Conservation (phyloP, 805 yeast genomes). For the Cyberlindnera lachancei region DNA sequence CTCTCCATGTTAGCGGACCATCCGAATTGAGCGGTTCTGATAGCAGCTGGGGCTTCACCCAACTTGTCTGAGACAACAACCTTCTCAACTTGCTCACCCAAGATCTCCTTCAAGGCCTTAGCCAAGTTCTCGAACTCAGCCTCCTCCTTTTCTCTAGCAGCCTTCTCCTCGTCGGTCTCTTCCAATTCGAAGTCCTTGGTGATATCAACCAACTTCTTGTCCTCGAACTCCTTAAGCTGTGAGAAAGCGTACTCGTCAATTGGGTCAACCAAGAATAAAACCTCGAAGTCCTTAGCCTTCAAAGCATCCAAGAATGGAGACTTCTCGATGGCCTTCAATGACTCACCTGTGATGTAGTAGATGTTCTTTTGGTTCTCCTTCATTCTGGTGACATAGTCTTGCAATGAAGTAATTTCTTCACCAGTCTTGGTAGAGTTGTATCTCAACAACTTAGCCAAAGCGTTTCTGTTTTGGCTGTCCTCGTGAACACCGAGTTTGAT, state of each 20-base stretch:
- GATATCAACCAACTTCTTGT: slow-evolving; percentile 97
- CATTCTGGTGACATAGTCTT: slow-evolving; percentile 99
- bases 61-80: slow-evolving; percentile 97
- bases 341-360: slow-evolving; percentile 99
- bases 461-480: slow-evolving; percentile 94
- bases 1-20: slow-evolving; percentile 99
- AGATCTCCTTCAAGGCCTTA: slow-evolving; percentile 90
- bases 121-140: slow-evolving; percentile 91
- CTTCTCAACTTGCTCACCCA: slow-evolving; percentile 98
- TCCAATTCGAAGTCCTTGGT: slow-evolving; percentile 98
- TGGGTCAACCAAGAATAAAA: slow-evolving; percentile 96
- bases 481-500: slow-evolving; percentile 98
- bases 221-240: slow-evolving; percentile 98
- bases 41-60: slow-evolving; percentile 99
- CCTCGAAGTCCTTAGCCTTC: slow-evolving; percentile 98
- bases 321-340: slow-evolving; percentile 94
- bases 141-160: slow-evolving; percentile 84
- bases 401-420: slow-evolving; percentile 89
- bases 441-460: slow-evolving; percentile 94
- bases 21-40: slow-evolving; percentile 99
- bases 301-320: slow-evolving; percentile 99
- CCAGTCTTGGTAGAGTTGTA: slow-evolving; percentile 93
- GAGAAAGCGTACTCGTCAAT: slow-evolving; percentile 99
- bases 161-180: slow-evolving; percentile 98
- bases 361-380: slow-evolving; percentile 99